Base-by-base conservation (phyloP, 2,329 filamentous ascomycete species). In the Sarocladium oryzae region DNA sequence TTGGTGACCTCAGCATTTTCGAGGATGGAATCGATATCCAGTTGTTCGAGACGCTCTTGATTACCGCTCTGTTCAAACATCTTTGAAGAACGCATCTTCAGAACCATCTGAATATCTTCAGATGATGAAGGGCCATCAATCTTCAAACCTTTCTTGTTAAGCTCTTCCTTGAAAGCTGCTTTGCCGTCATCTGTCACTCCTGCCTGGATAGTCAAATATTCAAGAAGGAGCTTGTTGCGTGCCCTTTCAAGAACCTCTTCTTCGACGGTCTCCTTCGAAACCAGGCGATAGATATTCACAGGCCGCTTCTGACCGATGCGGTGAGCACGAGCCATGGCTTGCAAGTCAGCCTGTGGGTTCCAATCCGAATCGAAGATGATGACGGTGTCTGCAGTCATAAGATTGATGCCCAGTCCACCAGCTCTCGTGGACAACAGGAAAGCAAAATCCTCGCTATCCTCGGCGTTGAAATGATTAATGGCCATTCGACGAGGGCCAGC, bases 41-140 rank as follows among this genome's bases (percentile, higher is more conserved):
- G 84, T 68, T 96, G 90, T 69, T 99, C 93, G 4, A 99, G 78
- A 65, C 95, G 93, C 70, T 92, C 87, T 68, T 99, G 93, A 64
- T 99, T 99, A 53, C 89, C 89, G 10, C 88, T 93, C 66, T 96
- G 92, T 69, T 97, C 92, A 59, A 99, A 99, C 86, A 99, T 95
- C 69, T 93, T 96, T 65, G 96, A 93, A n/a, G 93, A 95, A 59
- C 93, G 87, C 70, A 92, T 90, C 73, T 97, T 97, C 63, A 99
- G 79, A 53, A 99, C 95, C 67, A 88, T 88, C 56, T 93, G 95
- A 57, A 97, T 97, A 63, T 96, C 93, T 57, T 96, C 92, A 1
- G 89, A 89, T 2, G 89, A 95, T 53, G 85, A 92, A 7, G 92
- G 91, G 59, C 95, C 91, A 51, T 86, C 85, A 32, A 77, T 82